These are phyloP conservation scores for Kwoniella shivajii DNA, from an alignment of 1,284 basidiomycete species.

Conservation along the genomic window DNA sequence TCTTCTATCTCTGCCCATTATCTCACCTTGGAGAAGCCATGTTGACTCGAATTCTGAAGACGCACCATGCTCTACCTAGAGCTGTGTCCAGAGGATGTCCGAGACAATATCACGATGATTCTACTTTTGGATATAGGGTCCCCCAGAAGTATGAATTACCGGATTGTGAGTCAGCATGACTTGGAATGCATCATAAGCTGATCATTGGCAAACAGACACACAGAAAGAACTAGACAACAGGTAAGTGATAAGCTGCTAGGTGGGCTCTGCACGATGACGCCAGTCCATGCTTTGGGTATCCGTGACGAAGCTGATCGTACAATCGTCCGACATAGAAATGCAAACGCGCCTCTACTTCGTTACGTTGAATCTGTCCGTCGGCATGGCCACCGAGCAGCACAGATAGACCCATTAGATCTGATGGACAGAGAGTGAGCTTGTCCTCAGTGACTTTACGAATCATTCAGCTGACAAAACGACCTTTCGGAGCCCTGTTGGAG, in stretches of 20 bases:
- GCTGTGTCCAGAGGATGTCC: not conserved
- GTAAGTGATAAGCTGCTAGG: conserved; percentile 6
- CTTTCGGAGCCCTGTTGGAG: conserved; percentile 61
- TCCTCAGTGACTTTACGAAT: not conserved
- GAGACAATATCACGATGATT: conserved; percentile 69
- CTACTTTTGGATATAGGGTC: conserved; percentile 75
- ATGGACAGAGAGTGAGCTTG: conserved; percentile 71
- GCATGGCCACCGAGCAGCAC: conserved; percentile 54
- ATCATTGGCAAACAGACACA: conserved; percentile 62
- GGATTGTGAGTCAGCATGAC: conserved; percentile 65
- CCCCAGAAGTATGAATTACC: conserved; percentile 66
- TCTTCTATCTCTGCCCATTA: no score
- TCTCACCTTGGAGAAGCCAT: not conserved
- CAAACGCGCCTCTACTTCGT: conserved; percentile 75
- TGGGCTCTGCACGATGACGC: not conserved
- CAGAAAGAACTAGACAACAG: conserved; percentile 69
- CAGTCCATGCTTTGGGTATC: not conserved
- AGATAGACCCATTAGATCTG: conserved; percentile 81
- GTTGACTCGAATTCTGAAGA: not conserved
- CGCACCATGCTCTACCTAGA: not conserved
- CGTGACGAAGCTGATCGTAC: not conserved
- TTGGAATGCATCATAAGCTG: not conserved
- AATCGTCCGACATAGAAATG: conserved; percentile 55
- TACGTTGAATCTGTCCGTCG: conserved; percentile 80
- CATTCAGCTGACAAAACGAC: not conserved